phyloP scores from a whole-genome alignment of 2,329 filamentous ascomycete species.

The Neophaeococcomyces aloes region DNA sequence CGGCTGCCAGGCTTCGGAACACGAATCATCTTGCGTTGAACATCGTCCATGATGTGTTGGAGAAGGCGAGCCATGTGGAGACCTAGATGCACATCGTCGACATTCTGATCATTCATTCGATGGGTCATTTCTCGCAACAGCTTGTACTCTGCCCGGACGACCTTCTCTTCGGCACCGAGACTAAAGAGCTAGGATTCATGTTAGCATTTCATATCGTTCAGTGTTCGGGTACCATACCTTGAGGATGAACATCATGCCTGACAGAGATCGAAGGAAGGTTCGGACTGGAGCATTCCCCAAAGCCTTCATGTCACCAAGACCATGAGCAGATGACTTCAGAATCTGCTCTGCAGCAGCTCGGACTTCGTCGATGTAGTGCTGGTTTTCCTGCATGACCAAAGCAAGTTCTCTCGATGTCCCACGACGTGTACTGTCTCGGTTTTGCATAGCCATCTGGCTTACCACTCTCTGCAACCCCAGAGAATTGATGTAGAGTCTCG shows the following conservation, averaged over 20 bases:
- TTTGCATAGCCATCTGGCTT: constrained; percentile 38
- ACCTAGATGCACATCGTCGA: constrained; percentile 56
- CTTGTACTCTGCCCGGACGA: constrained; percentile 48
- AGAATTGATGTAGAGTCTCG: constrained; percentile 74
- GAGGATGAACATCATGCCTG: constrained; percentile 54
- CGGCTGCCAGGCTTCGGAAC: constrained; percentile 20
- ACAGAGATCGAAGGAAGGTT: constrained; percentile 55
- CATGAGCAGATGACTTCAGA: constrained; percentile 49
- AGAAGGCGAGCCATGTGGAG: constrained; percentile 53
- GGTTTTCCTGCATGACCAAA: constrained; percentile 36
- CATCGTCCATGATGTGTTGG: constrained; percentile 39
- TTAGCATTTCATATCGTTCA: constrained; percentile 12
- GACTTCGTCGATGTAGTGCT: constrained; percentile 52
- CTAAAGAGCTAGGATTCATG: constrained; percentile 43
- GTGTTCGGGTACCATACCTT: constrained; percentile 35
- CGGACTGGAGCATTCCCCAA: constrained; percentile 53
- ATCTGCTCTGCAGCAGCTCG: constrained; percentile 52
- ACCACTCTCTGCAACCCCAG: constrained; percentile 89
- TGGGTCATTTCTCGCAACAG: constrained; percentile 50
- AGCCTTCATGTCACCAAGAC: constrained; percentile 46
- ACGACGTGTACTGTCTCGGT: constrained; percentile 14
- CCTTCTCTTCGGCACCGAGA: constrained; percentile 51
- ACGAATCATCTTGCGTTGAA: constrained; percentile 21
- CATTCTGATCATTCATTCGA: constrained; percentile 49
- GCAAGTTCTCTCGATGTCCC: constrained; percentile 12